phyloP scores from a whole-genome alignment of 2,329 filamentous ascomycete species.

The Penicillium hordei region DNA sequence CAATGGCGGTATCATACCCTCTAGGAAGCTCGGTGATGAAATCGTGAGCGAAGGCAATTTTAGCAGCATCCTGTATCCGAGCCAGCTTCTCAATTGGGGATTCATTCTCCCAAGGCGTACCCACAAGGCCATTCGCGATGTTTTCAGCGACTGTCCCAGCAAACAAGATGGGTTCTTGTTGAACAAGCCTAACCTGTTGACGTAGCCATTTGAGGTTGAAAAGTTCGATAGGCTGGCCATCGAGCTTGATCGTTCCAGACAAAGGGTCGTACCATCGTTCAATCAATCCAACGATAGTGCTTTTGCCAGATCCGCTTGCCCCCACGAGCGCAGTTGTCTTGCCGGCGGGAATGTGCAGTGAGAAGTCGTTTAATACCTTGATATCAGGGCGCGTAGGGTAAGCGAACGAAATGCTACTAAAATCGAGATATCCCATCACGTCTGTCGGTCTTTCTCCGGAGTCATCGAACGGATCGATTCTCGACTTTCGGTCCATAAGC shows the following conservation, averaged over 20 bases:
- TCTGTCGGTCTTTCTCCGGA: slow-evolving; percentile 15
- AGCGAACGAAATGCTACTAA: slow-evolving; percentile 43
- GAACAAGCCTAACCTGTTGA: slow-evolving; percentile 25
- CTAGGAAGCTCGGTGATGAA: slow-evolving; percentile 75
- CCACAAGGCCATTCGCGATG: slow-evolving; percentile 61
- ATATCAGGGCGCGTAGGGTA: slow-evolving; percentile 44
- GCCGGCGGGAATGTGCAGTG: slow-evolving; percentile 37
- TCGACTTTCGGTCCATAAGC: slow-evolving; percentile 39
- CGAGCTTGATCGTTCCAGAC: slow-evolving; percentile 38
- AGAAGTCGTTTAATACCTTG: slow-evolving; percentile 36
- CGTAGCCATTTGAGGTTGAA: slow-evolving; percentile 33
- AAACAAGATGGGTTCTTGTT: slow-evolving; percentile 78
- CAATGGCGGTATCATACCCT: slow-evolving; percentile 80
- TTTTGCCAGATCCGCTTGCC: slow-evolving; percentile 71
- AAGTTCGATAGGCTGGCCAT: slow-evolving; percentile 38
- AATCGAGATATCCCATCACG: slow-evolving; percentile 33
- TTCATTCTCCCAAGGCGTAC: slow-evolving; percentile 66
- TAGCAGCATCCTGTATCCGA: slow-evolving; percentile 19
- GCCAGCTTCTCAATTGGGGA: slow-evolving; percentile 51
- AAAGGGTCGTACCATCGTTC: slow-evolving; percentile 68
- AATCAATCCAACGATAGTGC: slow-evolving; percentile 69
- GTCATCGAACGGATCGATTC: slow-evolving; percentile 36
- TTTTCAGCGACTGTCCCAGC: slow-evolving; percentile 79
- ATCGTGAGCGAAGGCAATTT: slow-evolving; percentile 64
- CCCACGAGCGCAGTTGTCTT: slow-evolving; percentile 66